Percentiles rank a stretch among this genome's conserved stretches.
These are phyloP conservation scores for Huiozyma naganishii DNA, from an alignment of 805 yeast species.

Conservation along the genomic window DNA sequence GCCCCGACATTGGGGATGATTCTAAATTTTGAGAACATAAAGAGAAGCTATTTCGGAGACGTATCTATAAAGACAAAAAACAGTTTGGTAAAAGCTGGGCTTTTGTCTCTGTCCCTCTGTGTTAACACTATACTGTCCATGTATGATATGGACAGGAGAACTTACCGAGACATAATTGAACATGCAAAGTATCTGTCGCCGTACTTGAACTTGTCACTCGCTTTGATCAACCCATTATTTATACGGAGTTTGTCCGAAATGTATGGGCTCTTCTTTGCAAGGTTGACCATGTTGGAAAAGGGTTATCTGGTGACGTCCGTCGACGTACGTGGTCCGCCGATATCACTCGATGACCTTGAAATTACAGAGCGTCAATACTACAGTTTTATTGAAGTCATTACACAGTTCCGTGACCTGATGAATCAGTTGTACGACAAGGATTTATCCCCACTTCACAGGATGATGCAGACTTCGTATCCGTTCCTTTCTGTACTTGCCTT, in stretches of 20 bases:
- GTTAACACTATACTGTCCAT: conserved; percentile 10
- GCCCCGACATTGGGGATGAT: conserved; percentile 17
- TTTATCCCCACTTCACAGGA: conserved; percentile 4
- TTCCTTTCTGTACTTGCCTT: conserved; percentile 14
- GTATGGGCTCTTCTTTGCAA: conserved; percentile 15
- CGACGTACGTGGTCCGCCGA: not conserved
- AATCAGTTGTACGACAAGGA: conserved; percentile 12
- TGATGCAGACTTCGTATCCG: conserved; percentile 10
- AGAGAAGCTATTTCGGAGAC: conserved; percentile 7
- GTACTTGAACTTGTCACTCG: conserved; percentile 9
- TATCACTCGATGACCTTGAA: conserved; percentile 5
- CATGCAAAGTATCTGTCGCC: not conserved
- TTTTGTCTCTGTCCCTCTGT: conserved; percentile 11
- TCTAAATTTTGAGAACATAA: conserved; percentile 13
- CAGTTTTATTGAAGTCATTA: conserved; percentile 8
- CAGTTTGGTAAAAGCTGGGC: conserved; percentile 11
- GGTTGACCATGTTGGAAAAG: conserved; percentile 12
- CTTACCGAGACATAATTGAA: not conserved
- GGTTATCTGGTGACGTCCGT: conserved; percentile 7
- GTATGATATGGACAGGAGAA: conserved; percentile 6
- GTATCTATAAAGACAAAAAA: conserved; percentile 7
- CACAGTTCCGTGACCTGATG: conserved; percentile 9
- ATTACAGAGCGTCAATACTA: conserved; percentile 6
- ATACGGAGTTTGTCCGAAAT: conserved; percentile 16
- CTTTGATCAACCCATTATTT: conserved; percentile 13